Evolutionary conservation across 129 eudicot genomes (phyloP), one percentile per base, ranked within the genome.

Genomic region (Flaveria linearis): DNA sequence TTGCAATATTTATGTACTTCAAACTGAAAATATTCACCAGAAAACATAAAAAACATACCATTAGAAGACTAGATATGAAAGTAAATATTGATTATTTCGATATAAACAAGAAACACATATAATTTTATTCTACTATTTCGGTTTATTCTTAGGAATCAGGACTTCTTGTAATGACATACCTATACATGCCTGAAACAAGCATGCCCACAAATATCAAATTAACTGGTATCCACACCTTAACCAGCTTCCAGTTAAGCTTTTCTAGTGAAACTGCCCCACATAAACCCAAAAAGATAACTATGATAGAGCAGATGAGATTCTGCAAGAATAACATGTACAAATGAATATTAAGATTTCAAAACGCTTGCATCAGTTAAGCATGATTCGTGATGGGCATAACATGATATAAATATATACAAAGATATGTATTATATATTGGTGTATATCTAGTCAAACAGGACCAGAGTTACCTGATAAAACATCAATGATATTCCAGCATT

Each of bases 121-220:
- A 55, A 22, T 20, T 65, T 22, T 33, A n/a, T 16, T 65, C 12
- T 1, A 28, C 10, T 10, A 20, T 53, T 13, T n/a, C 0, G 2
- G 36, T 46, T 57, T 55, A 15, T 57, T 70, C 18, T 26, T 68
- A 73, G 36, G 2, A 13, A 58, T 70, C 25, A 78, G 5, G 28
- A 53, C 63, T 33, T 63, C 9, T 52, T 47, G 72, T 11, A 28
- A 71, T 55, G 50, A 61, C 76, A 11, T 88, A 91, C 97, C 94
- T 91, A 76, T 88, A 86, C 94, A 91, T 91, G 82, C 97, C 90
- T 49, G 94, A 88, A 67, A 91, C 88, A 75, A 91, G 97, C 97
- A 91, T 91, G 82, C 88, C 94, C 17, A 91, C 82, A 55, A 91
- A 91, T 80, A 88, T 91, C 36, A 91, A 15, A 74, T 88, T 91